Percentiles rank a stretch among this genome's conserved stretches.
Evolutionary conservation across 139 green algal genomes (phyloP).

Genomic region (Coccomyxa sp.): DNA sequence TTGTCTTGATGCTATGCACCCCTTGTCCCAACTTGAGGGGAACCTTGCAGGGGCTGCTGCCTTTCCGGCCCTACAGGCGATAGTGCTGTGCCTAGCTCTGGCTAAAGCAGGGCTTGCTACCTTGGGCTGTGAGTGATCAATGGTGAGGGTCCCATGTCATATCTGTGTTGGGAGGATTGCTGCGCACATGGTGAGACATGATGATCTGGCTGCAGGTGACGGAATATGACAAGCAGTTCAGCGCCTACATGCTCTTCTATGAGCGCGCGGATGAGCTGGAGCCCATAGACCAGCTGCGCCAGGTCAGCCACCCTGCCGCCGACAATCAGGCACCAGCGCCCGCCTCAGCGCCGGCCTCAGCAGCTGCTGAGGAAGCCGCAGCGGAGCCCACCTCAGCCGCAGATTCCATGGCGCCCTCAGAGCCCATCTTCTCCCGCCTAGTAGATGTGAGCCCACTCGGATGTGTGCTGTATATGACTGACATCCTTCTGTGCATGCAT

Average conservation of each 20-base stretch:
- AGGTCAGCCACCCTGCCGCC: neutral
- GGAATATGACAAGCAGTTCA: constrained; percentile 80
- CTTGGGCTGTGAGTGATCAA: too few species aligned
- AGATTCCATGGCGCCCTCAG: neutral
- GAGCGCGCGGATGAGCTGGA: constrained; percentile 46
- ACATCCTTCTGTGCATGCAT: neutral
- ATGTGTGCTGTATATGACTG: neutral
- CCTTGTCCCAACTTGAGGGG: too few species aligned
- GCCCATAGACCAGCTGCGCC: neutral
- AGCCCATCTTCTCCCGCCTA: neutral
- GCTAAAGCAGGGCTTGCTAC: too few species aligned
- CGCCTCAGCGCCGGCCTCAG: neutral
- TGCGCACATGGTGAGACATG: too few species aligned
- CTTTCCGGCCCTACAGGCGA: too few species aligned
- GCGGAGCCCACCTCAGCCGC: neutral
- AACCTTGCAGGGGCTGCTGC: too few species aligned
- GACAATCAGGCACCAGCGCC: neutral
- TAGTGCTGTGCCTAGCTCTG: too few species aligned
- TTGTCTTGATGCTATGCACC: too few species aligned
- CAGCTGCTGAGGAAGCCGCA: neutral
- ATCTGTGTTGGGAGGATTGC: too few species aligned
- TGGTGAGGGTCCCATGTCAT: too few species aligned
- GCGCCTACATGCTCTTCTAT: constrained; percentile 96
- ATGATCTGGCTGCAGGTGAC: too few species aligned
- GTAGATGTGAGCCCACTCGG: too few species aligned